phyloP scores from a whole-genome alignment of 2,329 filamentous ascomycete genomes.

The Simplicillium aogashimaense region DNA sequence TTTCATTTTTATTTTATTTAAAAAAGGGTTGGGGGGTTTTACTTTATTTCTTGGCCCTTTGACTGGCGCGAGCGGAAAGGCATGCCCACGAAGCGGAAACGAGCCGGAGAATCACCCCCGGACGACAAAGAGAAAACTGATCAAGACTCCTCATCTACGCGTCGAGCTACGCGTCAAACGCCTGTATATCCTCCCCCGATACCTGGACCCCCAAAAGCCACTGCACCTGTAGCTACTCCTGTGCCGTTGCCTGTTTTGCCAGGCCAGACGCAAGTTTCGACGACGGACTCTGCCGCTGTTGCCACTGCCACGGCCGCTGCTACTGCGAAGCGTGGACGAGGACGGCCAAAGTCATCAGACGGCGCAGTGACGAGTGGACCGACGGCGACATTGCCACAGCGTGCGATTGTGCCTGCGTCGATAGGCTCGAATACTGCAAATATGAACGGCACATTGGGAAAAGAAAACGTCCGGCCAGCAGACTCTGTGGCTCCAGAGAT shows the following conservation, averaged over 20 bases:
- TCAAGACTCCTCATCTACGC: conserved; percentile 7
- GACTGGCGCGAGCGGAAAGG: conserved; percentile 1
- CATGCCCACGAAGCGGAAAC: conserved; percentile 28
- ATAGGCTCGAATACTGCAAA: conserved; percentile 1
- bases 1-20: no score
- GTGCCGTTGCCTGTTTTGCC: conserved; percentile 6
- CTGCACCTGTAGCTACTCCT: conserved; percentile 5
- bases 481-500: conserved; percentile 29
- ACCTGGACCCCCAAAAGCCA: conserved; percentile 9
- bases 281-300: neutral
- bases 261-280: conserved; percentile 1
- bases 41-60: neutral
- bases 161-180: conserved; percentile 17
- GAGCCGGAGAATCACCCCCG: conserved; percentile 15
- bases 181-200: conserved; percentile 22
- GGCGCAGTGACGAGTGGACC: neutral
- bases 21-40: neutral
- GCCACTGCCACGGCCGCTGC: neutral
- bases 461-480: conserved; percentile 18
- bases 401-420: no score
- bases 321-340: conserved; percentile 11
- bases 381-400: neutral
- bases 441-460: conserved; percentile 14
- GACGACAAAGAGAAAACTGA: conserved; percentile 2
- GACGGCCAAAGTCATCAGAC: conserved; percentile 7